A percentile compares a stretch with the other conserved stretches of the same genome.
These are phyloP conservation scores for Emericellopsis cladophorae DNA, from an alignment of 2,329 filamentous ascomycete genomes.

Conservation along the genomic window DNA sequence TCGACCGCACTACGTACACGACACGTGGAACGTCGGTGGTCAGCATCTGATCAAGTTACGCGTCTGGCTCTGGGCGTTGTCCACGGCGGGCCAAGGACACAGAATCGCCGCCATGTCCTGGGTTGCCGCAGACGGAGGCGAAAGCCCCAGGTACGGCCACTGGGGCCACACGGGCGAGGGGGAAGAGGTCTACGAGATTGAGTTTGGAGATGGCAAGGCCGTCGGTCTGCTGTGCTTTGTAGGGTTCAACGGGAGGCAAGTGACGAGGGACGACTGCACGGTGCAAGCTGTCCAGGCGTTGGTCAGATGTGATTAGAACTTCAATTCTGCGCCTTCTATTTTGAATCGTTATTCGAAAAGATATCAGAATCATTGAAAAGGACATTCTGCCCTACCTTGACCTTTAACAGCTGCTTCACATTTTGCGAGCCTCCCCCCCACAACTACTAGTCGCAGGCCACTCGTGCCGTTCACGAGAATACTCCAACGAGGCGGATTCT, in stretches of 20 bases:
- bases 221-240: constrained; percentile 1
- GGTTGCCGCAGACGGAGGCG: neutral
- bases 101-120: too few species aligned
- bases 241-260: neutral
- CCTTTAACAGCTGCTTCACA: neutral
- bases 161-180: neutral
- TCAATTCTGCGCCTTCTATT: too few species aligned
- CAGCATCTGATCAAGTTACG: neutral
- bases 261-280: neutral
- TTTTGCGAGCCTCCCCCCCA: constrained; percentile 1
- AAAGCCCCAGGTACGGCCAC: neutral
- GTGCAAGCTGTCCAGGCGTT: neutral
- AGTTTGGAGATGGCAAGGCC: neutral
- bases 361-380: constrained; percentile 2
- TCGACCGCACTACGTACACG: neutral
- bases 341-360: too few species aligned
- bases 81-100: too few species aligned
- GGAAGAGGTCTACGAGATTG: neutral
- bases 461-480: neutral
- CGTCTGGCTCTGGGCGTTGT: too few species aligned
- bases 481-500: constrained; percentile 1
- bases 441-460: constrained; percentile 1
- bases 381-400: neutral
- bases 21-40: neutral
- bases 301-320: neutral